phyloP scores from a whole-genome alignment of 495 filamentous ascomycete species.

The Physcia stellaris region DNA sequence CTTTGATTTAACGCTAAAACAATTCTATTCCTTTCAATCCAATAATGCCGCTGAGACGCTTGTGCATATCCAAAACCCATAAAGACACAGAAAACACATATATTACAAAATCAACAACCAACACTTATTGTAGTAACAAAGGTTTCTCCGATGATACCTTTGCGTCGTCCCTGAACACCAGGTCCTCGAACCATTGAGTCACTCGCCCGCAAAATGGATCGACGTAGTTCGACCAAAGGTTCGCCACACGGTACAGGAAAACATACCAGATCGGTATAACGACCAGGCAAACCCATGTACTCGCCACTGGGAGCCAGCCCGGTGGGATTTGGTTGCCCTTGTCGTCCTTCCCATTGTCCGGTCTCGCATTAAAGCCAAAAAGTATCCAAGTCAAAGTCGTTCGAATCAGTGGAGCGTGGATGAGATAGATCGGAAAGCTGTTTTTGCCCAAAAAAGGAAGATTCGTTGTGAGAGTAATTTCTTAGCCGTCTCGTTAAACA shows the following conservation, averaged over 20 bases:
- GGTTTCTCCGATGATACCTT: slow-evolving; percentile 31
- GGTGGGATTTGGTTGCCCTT: slow-evolving; percentile 29
- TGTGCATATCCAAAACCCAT: no score
- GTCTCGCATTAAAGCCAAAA: slow-evolving; percentile 42
- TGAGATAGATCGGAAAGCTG: slow-evolving; percentile 55
- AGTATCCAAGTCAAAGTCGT: slow-evolving; percentile 49
- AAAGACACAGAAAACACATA: no score
- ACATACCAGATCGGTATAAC: slow-evolving; percentile 42
- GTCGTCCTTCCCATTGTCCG: slow-evolving; percentile 26
- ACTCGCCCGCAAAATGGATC: slow-evolving; percentile 46
- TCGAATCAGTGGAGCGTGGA: slow-evolving; percentile 50
- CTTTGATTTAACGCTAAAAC: no score
- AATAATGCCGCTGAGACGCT: no score
- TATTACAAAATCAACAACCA: no score
- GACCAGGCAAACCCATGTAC: slow-evolving; percentile 31
- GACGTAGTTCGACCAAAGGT: slow-evolving; percentile 49
- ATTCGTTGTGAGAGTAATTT: slow-evolving; percentile 40
- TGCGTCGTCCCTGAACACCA: slow-evolving; percentile 38
- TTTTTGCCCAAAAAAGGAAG: slow-evolving; percentile 52
- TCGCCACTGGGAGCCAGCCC: slow-evolving; percentile 24
- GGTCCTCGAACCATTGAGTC: slow-evolving; percentile 42
- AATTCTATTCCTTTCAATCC: no score
- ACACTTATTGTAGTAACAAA: slow-evolving; percentile 11
- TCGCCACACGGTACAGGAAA: slow-evolving; percentile 40
- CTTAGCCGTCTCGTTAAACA: slow-evolving; percentile 42